phyloP scores from a whole-genome alignment of 441 rosid species.

The Populus tomentosa region DNA sequence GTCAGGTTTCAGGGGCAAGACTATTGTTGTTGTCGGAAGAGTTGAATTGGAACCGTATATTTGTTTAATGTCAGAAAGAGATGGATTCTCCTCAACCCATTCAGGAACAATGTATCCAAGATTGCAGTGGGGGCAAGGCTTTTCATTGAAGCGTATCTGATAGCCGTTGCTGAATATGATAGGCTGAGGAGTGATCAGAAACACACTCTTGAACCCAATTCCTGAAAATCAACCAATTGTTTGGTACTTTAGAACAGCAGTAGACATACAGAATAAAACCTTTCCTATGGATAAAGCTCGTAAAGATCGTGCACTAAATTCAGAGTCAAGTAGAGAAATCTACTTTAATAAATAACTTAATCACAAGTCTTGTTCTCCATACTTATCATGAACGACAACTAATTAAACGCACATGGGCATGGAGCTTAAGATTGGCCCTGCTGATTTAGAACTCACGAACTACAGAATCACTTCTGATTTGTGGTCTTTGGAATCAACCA shows the following conservation, averaged over 20 bases:
- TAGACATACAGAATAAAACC: constrained; percentile 23
- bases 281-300: constrained; percentile 21
- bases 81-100: constrained; percentile 61
- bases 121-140: constrained; percentile 52
- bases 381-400: no score
- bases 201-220: constrained; percentile 81
- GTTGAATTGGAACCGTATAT: constrained; percentile 40
- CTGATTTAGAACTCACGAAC: no score
- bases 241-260: not conserved
- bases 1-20: constrained; percentile 66
- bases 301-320: not conserved
- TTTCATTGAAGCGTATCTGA: constrained; percentile 58
- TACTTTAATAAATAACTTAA: no score
- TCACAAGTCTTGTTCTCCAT: no score
- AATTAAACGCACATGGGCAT: no score
- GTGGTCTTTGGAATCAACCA: no score
- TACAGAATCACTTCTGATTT: no score
- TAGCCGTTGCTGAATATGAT: constrained; percentile 71
- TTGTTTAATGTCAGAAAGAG: constrained; percentile 36
- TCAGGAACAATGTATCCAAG: constrained; percentile 81
- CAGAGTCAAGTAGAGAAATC: no score
- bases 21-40: constrained; percentile 55
- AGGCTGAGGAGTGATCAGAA: constrained; percentile 55
- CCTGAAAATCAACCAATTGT: constrained; percentile 31
- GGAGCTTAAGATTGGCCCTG: no score